These are phyloP conservation scores for Colletotrichum navitas DNA, from an alignment of 2,329 filamentous ascomycete genomes.

Conservation along the genomic window DNA sequence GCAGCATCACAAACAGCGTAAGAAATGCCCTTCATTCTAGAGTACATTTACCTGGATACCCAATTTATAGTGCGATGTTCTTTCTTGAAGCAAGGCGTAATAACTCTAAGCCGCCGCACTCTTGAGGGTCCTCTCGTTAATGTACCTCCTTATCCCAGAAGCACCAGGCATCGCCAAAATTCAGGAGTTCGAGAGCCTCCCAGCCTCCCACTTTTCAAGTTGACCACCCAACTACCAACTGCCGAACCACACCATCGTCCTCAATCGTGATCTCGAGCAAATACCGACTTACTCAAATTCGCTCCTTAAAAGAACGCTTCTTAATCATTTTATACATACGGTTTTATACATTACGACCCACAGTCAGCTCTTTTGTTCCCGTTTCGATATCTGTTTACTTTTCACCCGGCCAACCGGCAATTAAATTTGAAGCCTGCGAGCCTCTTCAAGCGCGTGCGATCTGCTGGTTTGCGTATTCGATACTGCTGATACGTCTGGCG, in stretches of 20 bases:
- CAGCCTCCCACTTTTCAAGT: conserved; percentile 43
- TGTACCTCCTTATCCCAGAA: conserved; percentile 43
- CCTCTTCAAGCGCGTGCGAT: neutral
- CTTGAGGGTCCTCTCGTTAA: neutral
- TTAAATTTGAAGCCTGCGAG: conserved; percentile 17
- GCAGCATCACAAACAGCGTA: conserved; percentile 18
- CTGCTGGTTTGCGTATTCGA: neutral
- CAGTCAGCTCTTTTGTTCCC: conserved; percentile 24
- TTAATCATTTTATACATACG: neutral
- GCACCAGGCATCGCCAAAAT: conserved; percentile 42
- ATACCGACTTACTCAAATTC: neutral
- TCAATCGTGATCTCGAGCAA: conserved; percentile 24
- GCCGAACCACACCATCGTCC: conserved; percentile 33
- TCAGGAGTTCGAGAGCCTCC: conserved; percentile 36
- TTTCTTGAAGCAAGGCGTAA: neutral
- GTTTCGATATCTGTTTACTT: conserved; percentile 19
- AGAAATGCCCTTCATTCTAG: conserved; percentile 11
- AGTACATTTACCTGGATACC: conserved; percentile 27
- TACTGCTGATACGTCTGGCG: neutral
- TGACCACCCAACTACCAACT: conserved; percentile 40
- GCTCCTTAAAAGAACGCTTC: neutral
- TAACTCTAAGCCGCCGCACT: neutral
- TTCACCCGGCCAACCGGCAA: conserved; percentile 18
- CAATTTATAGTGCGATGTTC: conserved; percentile 24
- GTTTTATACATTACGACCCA: conserved; percentile 19